A percentile compares a stretch with the other conserved stretches of the same genome.
Evolutionary conservation across 768 basidiomycete species (phyloP).

Genomic region (Mrakia hoshinonis): DNA sequence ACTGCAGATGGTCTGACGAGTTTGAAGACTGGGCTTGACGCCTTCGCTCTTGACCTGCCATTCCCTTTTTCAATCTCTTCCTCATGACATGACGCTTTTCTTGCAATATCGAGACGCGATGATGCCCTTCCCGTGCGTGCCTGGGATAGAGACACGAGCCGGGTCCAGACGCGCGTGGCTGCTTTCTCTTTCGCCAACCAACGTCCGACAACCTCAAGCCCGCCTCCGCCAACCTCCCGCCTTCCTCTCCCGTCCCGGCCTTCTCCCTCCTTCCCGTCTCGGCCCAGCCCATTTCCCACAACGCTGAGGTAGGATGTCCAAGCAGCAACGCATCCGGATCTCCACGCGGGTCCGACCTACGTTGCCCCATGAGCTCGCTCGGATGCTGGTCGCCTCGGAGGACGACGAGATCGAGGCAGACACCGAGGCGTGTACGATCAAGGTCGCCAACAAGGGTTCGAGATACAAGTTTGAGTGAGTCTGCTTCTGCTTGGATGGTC

Average conservation of each 20-base stretch:
- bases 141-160: too few relatives aligned
- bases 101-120: too few relatives aligned
- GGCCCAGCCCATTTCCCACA: background rate
- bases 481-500: too few relatives aligned
- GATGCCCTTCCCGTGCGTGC: too few relatives aligned
- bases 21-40: background rate
- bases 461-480: conserved; percentile 23
- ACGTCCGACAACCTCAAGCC: background rate
- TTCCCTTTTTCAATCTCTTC: background rate
- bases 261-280: background rate
- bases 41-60: background rate
- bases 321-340: conserved; percentile 9
- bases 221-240: background rate
- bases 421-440: conserved; percentile 12
- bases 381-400: conserved; percentile 8
- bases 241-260: background rate
- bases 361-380: conserved; percentile 16
- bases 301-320: background rate
- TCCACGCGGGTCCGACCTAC: conserved; percentile 20
- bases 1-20: background rate
- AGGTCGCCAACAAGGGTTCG: conserved; percentile 7
- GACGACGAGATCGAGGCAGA: conserved; percentile 19
- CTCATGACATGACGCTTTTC: background rate
- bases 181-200: background rate
- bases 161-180: background rate